A percentile compares a stretch with the other conserved stretches of the same genome.
Evolutionary conservation across 2,329 filamentous ascomycete genomes (phyloP).

Genomic region (Paracoccidioides brasiliensis): DNA sequence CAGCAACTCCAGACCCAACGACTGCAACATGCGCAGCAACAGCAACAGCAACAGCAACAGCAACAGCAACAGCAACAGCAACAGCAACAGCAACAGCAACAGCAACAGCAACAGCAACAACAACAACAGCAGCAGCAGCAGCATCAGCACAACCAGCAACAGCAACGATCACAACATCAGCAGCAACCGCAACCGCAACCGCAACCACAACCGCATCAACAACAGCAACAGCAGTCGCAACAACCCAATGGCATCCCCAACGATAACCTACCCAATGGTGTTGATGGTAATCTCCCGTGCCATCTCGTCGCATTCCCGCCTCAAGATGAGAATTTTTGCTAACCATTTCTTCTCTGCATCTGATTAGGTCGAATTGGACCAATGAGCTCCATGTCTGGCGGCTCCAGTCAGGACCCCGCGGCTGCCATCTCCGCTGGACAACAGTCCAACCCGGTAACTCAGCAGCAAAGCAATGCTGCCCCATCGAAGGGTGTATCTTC

Average conservation of each 20-base stretch:
- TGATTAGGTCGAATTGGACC: constrained; percentile 25
- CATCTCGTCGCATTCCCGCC: background rate
- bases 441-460: constrained; percentile 6
- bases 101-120: constrained; percentile 28
- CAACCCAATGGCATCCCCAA: constrained; percentile 27
- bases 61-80: constrained; percentile 27
- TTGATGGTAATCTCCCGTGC: constrained; percentile 24
- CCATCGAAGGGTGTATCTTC: constrained; percentile 9
- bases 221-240: constrained; percentile 25
- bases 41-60: constrained; percentile 26
- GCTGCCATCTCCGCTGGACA: constrained; percentile 13
- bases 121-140: constrained; percentile 33
- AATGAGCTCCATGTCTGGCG: constrained; percentile 20
- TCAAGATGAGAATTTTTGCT: background rate
- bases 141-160: constrained; percentile 26
- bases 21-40: constrained; percentile 35
- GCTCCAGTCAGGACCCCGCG: constrained; percentile 13
- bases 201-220: constrained; percentile 32
- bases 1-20: constrained; percentile 32
- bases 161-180: constrained; percentile 32
- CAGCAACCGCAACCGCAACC: constrained; percentile 32
- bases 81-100: background rate
- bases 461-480: constrained; percentile 19
- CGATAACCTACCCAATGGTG: constrained; percentile 27
- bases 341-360: constrained; percentile 2